phyloP scores from a whole-genome alignment of 176 grass and related monocot species.

The Paspalum notatum region DNA sequence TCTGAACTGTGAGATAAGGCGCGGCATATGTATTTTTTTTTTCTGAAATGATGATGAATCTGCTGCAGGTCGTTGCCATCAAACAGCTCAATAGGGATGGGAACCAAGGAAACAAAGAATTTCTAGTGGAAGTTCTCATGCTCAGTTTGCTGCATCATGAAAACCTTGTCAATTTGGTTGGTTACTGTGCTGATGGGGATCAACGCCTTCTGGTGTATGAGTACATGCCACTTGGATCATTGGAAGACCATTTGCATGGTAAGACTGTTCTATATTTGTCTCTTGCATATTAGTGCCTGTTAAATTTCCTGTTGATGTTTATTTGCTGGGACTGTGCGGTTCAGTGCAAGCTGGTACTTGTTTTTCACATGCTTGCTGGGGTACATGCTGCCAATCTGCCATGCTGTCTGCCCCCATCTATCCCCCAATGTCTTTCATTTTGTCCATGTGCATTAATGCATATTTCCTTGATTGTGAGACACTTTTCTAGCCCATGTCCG shows the following conservation, averaged over 20 bases:
- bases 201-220: conserved; percentile 83
- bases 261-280: conserved; percentile 38
- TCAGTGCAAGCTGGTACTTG: conserved; percentile 36
- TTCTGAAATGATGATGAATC: conserved; percentile 31
- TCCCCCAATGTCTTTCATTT: conserved; percentile 24
- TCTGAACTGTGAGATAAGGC: neutral
- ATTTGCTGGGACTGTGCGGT: conserved; percentile 20
- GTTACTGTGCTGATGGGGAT: conserved; percentile 80
- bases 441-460: conserved; percentile 46
- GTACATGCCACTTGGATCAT: conserved; percentile 79
- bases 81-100: conserved; percentile 81
- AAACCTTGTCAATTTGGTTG: conserved; percentile 80
- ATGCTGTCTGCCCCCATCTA: conserved; percentile 33
- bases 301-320: conserved; percentile 27
- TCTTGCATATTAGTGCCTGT: conserved; percentile 20
- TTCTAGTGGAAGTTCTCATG: conserved; percentile 85
- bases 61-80: conserved; percentile 68
- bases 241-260: conserved; percentile 88
- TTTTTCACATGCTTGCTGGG: conserved; percentile 42
- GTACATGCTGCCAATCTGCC: conserved; percentile 42
- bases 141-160: conserved; percentile 74
- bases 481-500: conserved; percentile 36
- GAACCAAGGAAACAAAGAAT: conserved; percentile 80
- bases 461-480: conserved; percentile 29
- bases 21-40: neutral